These are phyloP conservation scores for Stromatinia cepivora DNA, from an alignment of 2,329 filamentous ascomycete genomes.

Conservation along the genomic window DNA sequence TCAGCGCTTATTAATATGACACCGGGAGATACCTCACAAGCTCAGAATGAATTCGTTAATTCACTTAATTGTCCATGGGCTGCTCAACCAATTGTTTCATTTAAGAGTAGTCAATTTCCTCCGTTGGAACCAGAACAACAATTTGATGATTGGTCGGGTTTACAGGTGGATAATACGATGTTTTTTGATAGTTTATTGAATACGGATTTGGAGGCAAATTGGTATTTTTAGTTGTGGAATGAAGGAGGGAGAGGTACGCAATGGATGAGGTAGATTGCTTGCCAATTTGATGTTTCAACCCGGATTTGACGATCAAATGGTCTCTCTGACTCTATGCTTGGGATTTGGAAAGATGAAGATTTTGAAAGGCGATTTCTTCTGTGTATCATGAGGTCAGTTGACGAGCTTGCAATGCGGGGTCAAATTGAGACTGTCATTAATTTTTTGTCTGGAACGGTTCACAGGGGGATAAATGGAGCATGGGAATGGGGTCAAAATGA, in stretches of 20 bases:
- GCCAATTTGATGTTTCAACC: too few species aligned
- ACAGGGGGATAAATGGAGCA: not conserved
- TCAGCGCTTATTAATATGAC: not conserved
- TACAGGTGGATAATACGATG: constrained; percentile 36
- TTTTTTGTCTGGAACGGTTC: too few species aligned
- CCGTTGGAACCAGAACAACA: constrained; percentile 27
- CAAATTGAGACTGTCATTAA: not conserved
- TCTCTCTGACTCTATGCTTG: too few species aligned
- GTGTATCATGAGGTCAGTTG: too few species aligned
- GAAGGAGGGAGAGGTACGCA: not conserved
- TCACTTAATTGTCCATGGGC: not conserved
- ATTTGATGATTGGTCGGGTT: constrained; percentile 31
- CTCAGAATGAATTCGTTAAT: not conserved
- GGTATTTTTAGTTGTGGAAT: constrained; percentile 31
- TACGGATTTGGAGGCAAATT: constrained; percentile 40
- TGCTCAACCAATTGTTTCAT: constrained; percentile 32
- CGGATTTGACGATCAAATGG: too few species aligned
- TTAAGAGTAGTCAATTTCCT: constrained; percentile 33
- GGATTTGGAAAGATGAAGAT: too few species aligned
- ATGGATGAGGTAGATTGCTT: too few species aligned
- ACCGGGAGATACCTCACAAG: not conserved
- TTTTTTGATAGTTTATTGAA: constrained; percentile 40
- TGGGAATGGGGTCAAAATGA: not conserved
- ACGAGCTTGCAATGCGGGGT: not conserved
- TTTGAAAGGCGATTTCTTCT: too few species aligned